A percentile compares a stretch with the other conserved stretches of the same genome.
These are phyloP conservation scores for Eustoma russellianum DNA, from an alignment of 257 asterid species.

Conservation along the genomic window DNA sequence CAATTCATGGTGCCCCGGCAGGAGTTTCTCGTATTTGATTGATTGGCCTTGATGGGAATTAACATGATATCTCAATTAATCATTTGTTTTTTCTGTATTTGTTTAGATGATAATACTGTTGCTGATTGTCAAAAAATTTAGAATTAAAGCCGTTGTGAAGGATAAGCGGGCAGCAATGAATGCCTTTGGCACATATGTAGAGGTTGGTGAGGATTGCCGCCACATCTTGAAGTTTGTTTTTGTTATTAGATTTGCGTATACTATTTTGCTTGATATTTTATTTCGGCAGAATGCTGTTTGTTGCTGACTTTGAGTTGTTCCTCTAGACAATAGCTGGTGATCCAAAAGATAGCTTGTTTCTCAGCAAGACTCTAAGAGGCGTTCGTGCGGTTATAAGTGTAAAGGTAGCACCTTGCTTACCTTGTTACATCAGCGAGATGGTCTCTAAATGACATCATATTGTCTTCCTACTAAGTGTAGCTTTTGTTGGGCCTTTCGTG, in stretches of 20 bases:
- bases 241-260: not conserved
- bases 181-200: constrained; percentile 96
- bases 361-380: constrained; percentile 74
- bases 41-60: no score
- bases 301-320: constrained; percentile 7
- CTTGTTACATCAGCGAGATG: no score
- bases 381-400: constrained; percentile 78
- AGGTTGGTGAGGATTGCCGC: constrained; percentile 36
- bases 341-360: constrained; percentile 37
- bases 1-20: no score
- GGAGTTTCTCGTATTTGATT: no score
- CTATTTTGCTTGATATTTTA: not conserved
- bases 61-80: not conserved
- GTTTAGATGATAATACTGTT: constrained; percentile 78
- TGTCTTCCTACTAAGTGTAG: not conserved
- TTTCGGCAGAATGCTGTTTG: not conserved
- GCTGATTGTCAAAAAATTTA: constrained; percentile 60
- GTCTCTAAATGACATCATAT: not conserved
- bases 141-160: constrained; percentile 82
- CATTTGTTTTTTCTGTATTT: not conserved
- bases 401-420: constrained; percentile 28
- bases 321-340: constrained; percentile 66
- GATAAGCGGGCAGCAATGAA: constrained; percentile 82
- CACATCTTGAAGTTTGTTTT: no score
- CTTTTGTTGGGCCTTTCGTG: no score